phyloP scores from a whole-genome alignment of 148 eudicot genomes.

The Chenopodium album region DNA sequence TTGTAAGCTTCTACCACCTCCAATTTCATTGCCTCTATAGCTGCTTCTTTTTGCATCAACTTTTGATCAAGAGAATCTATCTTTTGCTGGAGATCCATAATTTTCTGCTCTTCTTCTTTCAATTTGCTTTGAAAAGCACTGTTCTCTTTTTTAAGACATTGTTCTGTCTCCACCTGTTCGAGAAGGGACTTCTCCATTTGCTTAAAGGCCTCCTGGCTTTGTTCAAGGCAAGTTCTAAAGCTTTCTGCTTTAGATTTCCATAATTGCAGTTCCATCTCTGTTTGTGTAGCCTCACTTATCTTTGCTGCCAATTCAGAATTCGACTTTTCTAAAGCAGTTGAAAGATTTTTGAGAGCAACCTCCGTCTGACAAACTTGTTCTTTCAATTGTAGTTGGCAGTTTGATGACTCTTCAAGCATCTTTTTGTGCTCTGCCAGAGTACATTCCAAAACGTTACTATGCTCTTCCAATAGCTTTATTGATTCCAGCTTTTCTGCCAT shows the following conservation, averaged over 20 bases:
- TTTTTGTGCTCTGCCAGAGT: conserved; percentile 36
- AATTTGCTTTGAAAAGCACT: conserved; percentile 31
- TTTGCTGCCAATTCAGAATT: conserved; percentile 37
- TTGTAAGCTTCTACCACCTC: conserved; percentile 34
- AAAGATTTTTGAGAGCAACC: conserved; percentile 30
- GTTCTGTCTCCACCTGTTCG: conserved; percentile 28
- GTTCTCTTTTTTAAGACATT: conserved; percentile 38
- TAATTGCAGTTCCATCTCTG: conserved; percentile 36
- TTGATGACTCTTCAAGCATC: conserved; percentile 48
- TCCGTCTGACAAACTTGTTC: conserved; percentile 55
- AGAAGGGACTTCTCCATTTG: conserved; percentile 31
- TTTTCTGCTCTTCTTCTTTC: conserved; percentile 41
- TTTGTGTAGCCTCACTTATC: conserved; percentile 38
- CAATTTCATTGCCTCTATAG: conserved; percentile 27
- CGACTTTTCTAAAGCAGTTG: conserved; percentile 40
- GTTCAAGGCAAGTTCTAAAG: conserved; percentile 39
- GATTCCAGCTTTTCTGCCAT: conserved; percentile 37
- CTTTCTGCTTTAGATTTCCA: conserved; percentile 50
- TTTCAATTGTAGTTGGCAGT: conserved; percentile 39
- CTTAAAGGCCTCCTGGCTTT: conserved; percentile 38
- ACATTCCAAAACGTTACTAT: conserved; percentile 34
- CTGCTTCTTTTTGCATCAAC: conserved; percentile 33
- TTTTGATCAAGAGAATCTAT: conserved; percentile 29
- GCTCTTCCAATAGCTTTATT: conserved; percentile 34
- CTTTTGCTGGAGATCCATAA: conserved; percentile 37